Percentiles rank a stretch among this genome's conserved stretches.
Evolutionary conservation across 148 eudicot species (phyloP).

Genomic region (Drosera capensis): DNA sequence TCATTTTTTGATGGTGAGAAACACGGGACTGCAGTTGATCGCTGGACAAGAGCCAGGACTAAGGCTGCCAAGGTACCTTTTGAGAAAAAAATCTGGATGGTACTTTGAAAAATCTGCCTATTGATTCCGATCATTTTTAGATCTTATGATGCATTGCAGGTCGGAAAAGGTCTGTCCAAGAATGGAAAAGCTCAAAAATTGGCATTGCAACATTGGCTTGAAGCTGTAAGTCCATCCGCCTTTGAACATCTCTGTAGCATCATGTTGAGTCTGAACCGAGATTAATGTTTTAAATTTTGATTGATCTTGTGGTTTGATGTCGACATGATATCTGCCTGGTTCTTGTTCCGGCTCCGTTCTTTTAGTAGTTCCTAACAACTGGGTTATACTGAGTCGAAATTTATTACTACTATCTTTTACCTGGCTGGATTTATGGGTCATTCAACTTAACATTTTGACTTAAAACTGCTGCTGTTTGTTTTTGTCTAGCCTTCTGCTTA

Average conservation of each 20-base stretch:
- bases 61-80: slow-evolving; percentile 9
- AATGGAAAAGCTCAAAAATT: slow-evolving; percentile 9
- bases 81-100: background rate
- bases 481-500: too few species aligned
- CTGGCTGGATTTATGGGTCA: too few species aligned
- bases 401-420: background rate
- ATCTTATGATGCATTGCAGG: background rate
- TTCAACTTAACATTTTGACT: too few species aligned
- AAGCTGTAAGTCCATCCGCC: slow-evolving; percentile 5
- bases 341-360: background rate
- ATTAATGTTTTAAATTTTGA: too few species aligned
- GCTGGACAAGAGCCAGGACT: slow-evolving; percentile 7
- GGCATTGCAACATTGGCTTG: slow-evolving; percentile 14
- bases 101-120: background rate
- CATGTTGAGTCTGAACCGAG: background rate
- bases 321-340: background rate
- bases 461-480: too few species aligned
- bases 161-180: slow-evolving; percentile 10
- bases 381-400: background rate
- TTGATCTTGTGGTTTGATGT: background rate
- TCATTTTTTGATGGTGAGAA: slow-evolving; percentile 10
- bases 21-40: slow-evolving; percentile 5
- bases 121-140: too few species aligned
- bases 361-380: too few species aligned
- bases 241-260: background rate